phyloP scores from a whole-genome alignment of 2,329 filamentous ascomycete genomes.

The Scleromitrula shiraiana region DNA sequence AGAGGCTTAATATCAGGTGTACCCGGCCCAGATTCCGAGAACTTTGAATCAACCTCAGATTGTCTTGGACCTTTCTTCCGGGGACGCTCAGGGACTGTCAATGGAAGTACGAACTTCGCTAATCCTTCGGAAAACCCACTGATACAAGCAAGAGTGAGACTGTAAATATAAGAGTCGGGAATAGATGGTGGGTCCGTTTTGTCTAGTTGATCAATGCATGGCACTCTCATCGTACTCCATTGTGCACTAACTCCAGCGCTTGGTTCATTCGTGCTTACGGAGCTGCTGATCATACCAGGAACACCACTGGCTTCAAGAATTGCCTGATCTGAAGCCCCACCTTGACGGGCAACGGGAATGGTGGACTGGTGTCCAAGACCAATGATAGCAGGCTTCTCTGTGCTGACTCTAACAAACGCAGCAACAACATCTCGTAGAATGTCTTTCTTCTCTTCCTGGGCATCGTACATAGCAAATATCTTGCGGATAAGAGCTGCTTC shows the following conservation, averaged over 20 bases:
- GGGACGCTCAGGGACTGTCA: conserved; percentile 72
- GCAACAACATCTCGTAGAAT: conserved; percentile 78
- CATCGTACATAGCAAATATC: conserved; percentile 76
- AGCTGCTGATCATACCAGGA: conserved; percentile 74
- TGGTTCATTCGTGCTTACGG: conserved; percentile 56
- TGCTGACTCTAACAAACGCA: conserved; percentile 84
- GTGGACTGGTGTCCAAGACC: conserved; percentile 85
- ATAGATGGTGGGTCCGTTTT: conserved; percentile 76
- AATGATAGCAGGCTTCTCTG: conserved; percentile 83
- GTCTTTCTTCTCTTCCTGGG: conserved; percentile 59
- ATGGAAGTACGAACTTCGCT: conserved; percentile 84
- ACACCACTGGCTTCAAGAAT: conserved; percentile 83
- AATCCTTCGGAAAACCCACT: conserved; percentile 85
- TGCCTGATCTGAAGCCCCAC: conserved; percentile 67
- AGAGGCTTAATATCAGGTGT: conserved; percentile 28
- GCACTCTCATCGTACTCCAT: conserved; percentile 81
- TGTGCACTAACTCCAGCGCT: conserved; percentile 75
- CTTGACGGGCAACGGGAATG: conserved; percentile 57
- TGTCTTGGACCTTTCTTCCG: conserved; percentile 36
- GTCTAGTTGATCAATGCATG: conserved; percentile 90
- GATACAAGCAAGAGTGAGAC: conserved; percentile 79
- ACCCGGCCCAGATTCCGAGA: conserved; percentile 17
- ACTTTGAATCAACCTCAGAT: conserved; percentile 19
- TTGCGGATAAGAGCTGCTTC: conserved; percentile 71
- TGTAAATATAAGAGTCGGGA: conserved; percentile 92